A percentile compares a stretch with the other conserved stretches of the same genome.
Conservation (phyloP, 2,329 filamentous ascomycete species). For the Calonectria montana region DNA sequence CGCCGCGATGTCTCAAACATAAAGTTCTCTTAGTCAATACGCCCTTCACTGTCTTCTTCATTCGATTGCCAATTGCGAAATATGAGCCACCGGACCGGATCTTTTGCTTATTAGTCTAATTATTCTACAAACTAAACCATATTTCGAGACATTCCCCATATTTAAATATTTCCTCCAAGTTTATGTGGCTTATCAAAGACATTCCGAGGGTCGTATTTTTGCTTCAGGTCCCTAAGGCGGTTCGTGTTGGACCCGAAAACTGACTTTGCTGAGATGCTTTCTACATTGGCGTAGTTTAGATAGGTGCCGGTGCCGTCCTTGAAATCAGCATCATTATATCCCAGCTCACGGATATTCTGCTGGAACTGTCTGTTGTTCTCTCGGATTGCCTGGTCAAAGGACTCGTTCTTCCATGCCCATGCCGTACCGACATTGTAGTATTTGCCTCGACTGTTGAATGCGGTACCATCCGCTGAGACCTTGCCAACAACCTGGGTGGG, state of each 20-base stretch:
- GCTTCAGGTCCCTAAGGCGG: slow-evolving; percentile 8
- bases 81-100: too few species aligned
- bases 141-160: too few species aligned
- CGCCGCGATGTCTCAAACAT: not conserved
- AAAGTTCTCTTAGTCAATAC: too few species aligned
- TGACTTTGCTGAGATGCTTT: slow-evolving; percentile 3
- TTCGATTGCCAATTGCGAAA: not conserved
- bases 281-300: slow-evolving; percentile 18
- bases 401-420: slow-evolving; percentile 31
- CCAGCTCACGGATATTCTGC: slow-evolving; percentile 29
- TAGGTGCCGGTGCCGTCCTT: slow-evolving; percentile 18
- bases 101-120: not conserved
- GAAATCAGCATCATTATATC: slow-evolving; percentile 33
- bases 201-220: slow-evolving; percentile 17
- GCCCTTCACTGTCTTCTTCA: too few species aligned
- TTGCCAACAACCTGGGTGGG: slow-evolving; percentile 25
- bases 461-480: slow-evolving; percentile 32
- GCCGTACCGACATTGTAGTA: slow-evolving; percentile 36
- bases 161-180: not conserved
- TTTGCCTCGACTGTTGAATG: slow-evolving; percentile 39
- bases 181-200: slow-evolving; percentile 18
- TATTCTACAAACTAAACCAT: not conserved
- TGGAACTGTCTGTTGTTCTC: slow-evolving; percentile 37
- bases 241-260: slow-evolving; percentile 13
- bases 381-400: slow-evolving; percentile 31